Evolutionary conservation across 768 basidiomycete species (phyloP).

Genomic region (Myochromella boudieri): DNA sequence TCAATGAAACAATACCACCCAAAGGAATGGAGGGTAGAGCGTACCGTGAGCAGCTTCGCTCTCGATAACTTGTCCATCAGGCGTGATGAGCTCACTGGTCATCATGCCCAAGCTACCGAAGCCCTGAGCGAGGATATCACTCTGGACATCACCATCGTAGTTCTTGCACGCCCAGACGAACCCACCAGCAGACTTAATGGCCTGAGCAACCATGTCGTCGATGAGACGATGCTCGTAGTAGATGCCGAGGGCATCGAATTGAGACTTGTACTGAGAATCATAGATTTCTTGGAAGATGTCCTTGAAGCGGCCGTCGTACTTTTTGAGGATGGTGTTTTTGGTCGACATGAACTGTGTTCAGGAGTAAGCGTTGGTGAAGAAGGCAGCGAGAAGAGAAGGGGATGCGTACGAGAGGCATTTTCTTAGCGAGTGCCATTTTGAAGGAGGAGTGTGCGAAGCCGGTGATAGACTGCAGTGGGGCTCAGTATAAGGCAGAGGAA

Average conservation of each 20-base stretch:
- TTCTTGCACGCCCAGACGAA: slow-evolving; percentile 79
- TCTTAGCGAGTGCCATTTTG: slow-evolving; percentile 89
- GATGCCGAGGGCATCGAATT: slow-evolving; percentile 69
- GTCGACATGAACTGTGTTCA: slow-evolving; percentile 89
- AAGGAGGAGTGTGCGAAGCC: slow-evolving; percentile 98
- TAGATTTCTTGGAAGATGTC: slow-evolving; percentile 99
- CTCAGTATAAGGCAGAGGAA: background rate
- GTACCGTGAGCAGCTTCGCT: slow-evolving; percentile 93
- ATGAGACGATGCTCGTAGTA: slow-evolving; percentile 97
- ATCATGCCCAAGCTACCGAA: slow-evolving; percentile 98
- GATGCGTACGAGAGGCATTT: slow-evolving; percentile 64
- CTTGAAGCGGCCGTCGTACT: slow-evolving; percentile 98
- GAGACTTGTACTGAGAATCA: slow-evolving; percentile 69
- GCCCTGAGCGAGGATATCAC: slow-evolving; percentile 95
- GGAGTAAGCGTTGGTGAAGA: background rate
- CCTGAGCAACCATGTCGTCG: slow-evolving; percentile 98
- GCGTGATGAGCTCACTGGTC: slow-evolving; percentile 94
- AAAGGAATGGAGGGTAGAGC: slow-evolving; percentile 9
- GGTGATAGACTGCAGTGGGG: slow-evolving; percentile 68
- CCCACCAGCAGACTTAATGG: slow-evolving; percentile 93
- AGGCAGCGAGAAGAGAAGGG: background rate
- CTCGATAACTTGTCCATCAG: slow-evolving; percentile 91
- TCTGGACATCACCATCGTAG: slow-evolving; percentile 87
- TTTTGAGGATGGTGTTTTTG: slow-evolving; percentile 97
- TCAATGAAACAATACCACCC: background rate